These are phyloP conservation scores for Mucor plumbeus DNA, from an alignment of 371 early-diverging fungal species.

Conservation along the genomic window DNA sequence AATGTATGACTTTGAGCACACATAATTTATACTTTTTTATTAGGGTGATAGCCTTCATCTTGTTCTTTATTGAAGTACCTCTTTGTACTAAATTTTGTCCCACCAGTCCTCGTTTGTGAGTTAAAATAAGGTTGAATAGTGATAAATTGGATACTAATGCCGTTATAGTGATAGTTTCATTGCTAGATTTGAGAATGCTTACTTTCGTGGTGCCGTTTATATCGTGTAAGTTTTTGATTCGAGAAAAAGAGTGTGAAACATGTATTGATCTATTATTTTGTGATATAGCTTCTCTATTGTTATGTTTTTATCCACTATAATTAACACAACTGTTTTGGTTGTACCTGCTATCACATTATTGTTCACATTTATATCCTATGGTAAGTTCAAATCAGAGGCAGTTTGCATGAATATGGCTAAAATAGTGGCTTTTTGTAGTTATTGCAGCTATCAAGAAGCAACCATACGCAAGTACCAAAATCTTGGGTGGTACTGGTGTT, in stretches of 20 bases:
- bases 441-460: slow-evolving; percentile 51
- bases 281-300: slow-evolving; percentile 36
- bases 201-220: slow-evolving; percentile 42
- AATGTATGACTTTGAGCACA: neutral
- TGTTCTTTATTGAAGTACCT: slow-evolving; percentile 54
- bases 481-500: slow-evolving; percentile 49
- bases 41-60: slow-evolving; percentile 51
- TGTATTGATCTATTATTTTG: neutral
- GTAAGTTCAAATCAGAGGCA: slow-evolving; percentile 20
- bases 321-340: slow-evolving; percentile 36
- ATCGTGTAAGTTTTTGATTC: slow-evolving; percentile 33
- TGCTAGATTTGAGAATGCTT: slow-evolving; percentile 45
- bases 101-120: slow-evolving; percentile 55
- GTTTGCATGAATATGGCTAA: neutral
- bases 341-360: slow-evolving; percentile 44
- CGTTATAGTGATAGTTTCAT: slow-evolving; percentile 43
- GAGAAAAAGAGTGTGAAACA: neutral
- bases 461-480: slow-evolving; percentile 47
- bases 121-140: neutral
- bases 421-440: slow-evolving; percentile 13
- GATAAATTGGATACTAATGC: neutral
- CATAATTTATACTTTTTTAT: neutral
- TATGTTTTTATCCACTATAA: slow-evolving; percentile 46
- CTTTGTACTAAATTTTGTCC: slow-evolving; percentile 53
- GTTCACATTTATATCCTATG: slow-evolving; percentile 42